Evolutionary conservation across 148 eudicot species (phyloP), one percentile per base, ranked within the genome.

Genomic region (Nepenthes mirabilis): DNA sequence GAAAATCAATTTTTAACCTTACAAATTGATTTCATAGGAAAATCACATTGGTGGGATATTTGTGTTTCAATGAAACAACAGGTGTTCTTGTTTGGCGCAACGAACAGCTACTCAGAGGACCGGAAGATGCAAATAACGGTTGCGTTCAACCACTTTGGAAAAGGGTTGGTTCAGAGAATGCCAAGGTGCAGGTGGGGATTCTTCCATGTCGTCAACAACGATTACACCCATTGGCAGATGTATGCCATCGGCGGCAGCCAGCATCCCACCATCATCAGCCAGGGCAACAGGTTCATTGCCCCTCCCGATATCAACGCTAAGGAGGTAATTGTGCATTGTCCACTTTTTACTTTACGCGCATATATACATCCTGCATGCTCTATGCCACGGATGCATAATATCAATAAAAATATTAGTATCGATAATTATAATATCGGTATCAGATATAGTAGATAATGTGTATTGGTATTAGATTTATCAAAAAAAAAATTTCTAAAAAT

Each of bases 161-260:
- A 82, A 57, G 88, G 91, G 9, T 66, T 88, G 53, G 70, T 74
- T 9, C 91, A 88, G 54, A 84, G 91, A 66, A 82, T 84, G 88
- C 95, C 95, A 13, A 75, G 88, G 66, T 82, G 71, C 10, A 68
- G 95, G 40, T 82, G 68, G 66, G 95, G 95, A 7, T 88, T 80
- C 58, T 74, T 80, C 36, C 95, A 88, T 58, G 70, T 80, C 0
- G 85, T 87, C 36, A 87, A 87, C 73, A 88, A 85, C n/a, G 95
- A 88, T 63, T 88, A 84, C 64, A 88, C 88, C 14, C 83, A 81
- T 36, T 88, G 91, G 91, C 62, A 57, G 14, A 84, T 82, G 88
- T 88, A 84, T 9, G 95, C 91, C 57, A 82, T 86, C 36, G 93
- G 93, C 14, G 93, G 93, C 3, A 80, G 80, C 70, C 43, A 35